Evolutionary conservation across 768 basidiomycete species (phyloP), one percentile per base, ranked within the genome.

Genomic region (Suillus bovinus): DNA sequence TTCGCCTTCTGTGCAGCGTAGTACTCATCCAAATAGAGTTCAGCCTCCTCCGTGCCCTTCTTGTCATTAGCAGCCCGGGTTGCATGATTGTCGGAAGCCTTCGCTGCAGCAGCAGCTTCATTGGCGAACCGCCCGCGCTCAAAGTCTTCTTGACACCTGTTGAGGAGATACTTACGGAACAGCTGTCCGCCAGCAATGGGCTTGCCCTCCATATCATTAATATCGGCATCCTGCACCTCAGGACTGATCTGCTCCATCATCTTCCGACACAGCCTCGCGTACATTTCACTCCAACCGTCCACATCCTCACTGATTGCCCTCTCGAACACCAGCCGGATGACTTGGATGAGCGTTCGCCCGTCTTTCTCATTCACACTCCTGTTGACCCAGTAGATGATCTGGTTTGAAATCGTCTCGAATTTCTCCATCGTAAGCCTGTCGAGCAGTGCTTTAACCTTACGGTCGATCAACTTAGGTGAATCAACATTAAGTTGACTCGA

Each of bases 241-340:
- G 88, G 81, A 61, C 89, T 93, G 73, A 99, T 91, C 72, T 86
- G 86, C 77, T 95, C 93, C 91, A 96, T 93, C 86, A 97, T n/a
- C n/a, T n/a, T n/a, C n/a, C n/a, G n/a, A n/a, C n/a, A n/a, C n/a
- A n/a, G n/a, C n/a, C n/a, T n/a, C 90, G 96, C 96, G 74, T 99
- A 98, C 94, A 98, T 97, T 80, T 93, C 90, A 3, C 93, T 96
- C 91, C 93, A 96, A n/a, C n/a, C n/a, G n/a, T n/a, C n/a, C n/a
- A n/a, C n/a, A n/a, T n/a, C n/a, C n/a, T n/a, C n/a, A n/a, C n/a
- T n/a, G n/a, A n/a, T n/a, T n/a, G n/a, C n/a, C n/a, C n/a, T n/a
- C n/a, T n/a, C n/a, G n/a, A n/a, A n/a, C n/a, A n/a, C n/a, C n/a
- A n/a, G n/a, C n/a, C n/a, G n/a, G n/a, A n/a, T n/a, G n/a, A n/a